Percentiles rank a stretch among this genome's conserved stretches.
Evolutionary conservation across 192 early-diverging fungal species (phyloP).

Genomic region (Globomyces pollinis-pini): DNA sequence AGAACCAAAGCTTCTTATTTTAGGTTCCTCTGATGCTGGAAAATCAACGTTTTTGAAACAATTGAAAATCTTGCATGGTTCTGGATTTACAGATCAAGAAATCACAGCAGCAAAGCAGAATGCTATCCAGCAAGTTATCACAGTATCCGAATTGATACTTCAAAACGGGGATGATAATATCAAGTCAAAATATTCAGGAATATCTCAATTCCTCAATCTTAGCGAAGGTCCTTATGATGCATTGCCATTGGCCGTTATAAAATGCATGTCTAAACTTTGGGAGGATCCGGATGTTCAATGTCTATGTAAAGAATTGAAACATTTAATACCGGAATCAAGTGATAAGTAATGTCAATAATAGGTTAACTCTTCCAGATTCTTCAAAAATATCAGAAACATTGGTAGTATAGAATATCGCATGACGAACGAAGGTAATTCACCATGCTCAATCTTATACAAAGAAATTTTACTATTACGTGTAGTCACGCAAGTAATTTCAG

Average conservation of each 20-base stretch:
- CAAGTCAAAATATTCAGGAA: too few relatives aligned
- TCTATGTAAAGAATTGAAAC: too few relatives aligned
- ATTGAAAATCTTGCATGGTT: conserved; percentile 36
- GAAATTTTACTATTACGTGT: conserved; percentile 30
- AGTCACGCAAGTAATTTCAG: conserved; percentile 26
- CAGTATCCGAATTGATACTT: conserved; percentile 10
- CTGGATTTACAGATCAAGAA: conserved; percentile 29
- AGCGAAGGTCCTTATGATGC: background rate
- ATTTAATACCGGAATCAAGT: too few relatives aligned
- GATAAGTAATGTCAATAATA: too few relatives aligned
- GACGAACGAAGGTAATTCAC: conserved; percentile 18
- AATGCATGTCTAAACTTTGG: conserved; percentile 26
- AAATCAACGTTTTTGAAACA: conserved; percentile 47
- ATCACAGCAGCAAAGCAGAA: conserved; percentile 16
- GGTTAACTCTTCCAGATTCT: too few relatives aligned
- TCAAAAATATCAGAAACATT: too few relatives aligned
- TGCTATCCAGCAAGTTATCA: conserved; percentile 25
- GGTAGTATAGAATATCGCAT: too few relatives aligned
- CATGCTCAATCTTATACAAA: conserved; percentile 20
- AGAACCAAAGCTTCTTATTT: conserved; percentile 31
- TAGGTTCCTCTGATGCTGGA: conserved; percentile 40
- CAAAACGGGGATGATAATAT: background rate
- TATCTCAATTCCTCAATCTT: too few relatives aligned
- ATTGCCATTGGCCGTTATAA: conserved; percentile 9
- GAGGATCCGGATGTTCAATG: conserved; percentile 16